A percentile compares a stretch with the other conserved stretches of the same genome.
Conservation (phyloP, 116 monocot genomes). For the Iris pallida region DNA sequence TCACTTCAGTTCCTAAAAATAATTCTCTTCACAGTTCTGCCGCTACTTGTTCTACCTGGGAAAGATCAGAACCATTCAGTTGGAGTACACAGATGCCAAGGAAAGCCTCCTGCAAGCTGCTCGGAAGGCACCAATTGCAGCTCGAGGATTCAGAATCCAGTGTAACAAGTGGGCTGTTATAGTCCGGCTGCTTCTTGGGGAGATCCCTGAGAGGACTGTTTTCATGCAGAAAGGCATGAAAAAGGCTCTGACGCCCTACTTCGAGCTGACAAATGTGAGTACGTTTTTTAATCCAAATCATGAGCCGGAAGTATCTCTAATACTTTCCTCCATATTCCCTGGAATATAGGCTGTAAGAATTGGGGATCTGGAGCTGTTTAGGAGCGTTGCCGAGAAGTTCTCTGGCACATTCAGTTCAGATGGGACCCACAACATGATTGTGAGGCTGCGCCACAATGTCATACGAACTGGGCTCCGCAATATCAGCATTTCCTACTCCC, state of each 20-base stretch:
- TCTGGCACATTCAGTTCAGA: constrained; percentile 54
- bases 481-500: constrained; percentile 82
- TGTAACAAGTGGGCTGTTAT: too few relatives aligned
- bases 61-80: constrained; percentile 88
- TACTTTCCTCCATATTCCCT: too few relatives aligned
- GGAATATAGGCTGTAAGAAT: constrained; percentile 84
- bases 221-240: too few relatives aligned
- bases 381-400: constrained; percentile 62
- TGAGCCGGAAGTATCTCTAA: too few relatives aligned
- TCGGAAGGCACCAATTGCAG: too few relatives aligned
- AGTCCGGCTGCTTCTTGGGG: too few relatives aligned
- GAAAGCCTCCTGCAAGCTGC: too few relatives aligned
- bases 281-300: too few relatives aligned
- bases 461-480: constrained; percentile 88
- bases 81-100: constrained; percentile 93
- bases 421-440: constrained; percentile 63
- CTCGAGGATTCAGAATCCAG: too few relatives aligned
- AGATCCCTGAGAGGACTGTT: too few relatives aligned
- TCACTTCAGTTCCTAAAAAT: too few relatives aligned
- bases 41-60: constrained; percentile 85
- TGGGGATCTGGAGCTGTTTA: constrained; percentile 79
- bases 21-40: constrained; percentile 66
- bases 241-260: constrained; percentile 73
- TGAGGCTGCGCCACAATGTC: constrained; percentile 90
- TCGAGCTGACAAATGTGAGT: constrained; percentile 85